A percentile compares a stretch with the other conserved stretches of the same genome.
These are phyloP conservation scores for Metschnikowia lochheadii DNA, from an alignment of 805 yeast species.

Conservation along the genomic window DNA sequence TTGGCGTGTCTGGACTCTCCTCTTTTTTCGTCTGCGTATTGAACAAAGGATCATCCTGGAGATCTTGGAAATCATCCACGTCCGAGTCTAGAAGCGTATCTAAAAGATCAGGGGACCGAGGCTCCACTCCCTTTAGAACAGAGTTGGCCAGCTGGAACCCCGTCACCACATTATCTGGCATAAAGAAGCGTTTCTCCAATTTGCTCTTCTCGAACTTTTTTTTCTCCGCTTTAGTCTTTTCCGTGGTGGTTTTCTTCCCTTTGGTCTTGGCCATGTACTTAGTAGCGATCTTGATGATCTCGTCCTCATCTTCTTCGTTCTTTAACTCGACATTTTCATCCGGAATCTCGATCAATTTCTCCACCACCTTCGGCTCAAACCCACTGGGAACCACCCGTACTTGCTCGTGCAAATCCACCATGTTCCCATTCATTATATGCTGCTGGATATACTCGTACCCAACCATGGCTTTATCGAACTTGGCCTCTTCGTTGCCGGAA, in stretches of 20 bases:
- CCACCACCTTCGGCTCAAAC: slow-evolving; percentile 52
- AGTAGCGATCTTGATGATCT: slow-evolving; percentile 64
- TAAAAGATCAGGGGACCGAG: slow-evolving; percentile 8
- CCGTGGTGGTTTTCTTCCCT: slow-evolving; percentile 1
- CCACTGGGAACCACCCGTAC: slow-evolving; percentile 67
- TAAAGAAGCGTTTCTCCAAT: slow-evolving; percentile 49
- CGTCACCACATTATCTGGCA: slow-evolving; percentile 69
- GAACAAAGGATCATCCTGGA: slow-evolving; percentile 1
- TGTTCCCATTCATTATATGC: slow-evolving; percentile 50
- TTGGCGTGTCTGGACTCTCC: too few species aligned
- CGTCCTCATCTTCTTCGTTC: slow-evolving; percentile 59
- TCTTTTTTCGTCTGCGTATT: background rate
- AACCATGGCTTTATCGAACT: slow-evolving; percentile 79
- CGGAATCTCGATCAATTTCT: slow-evolving; percentile 59
- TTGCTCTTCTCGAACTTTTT: slow-evolving; percentile 11
- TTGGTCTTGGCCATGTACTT: slow-evolving; percentile 46
- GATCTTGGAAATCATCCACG: slow-evolving; percentile 5
- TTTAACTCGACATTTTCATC: slow-evolving; percentile 58
- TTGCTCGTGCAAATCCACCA: slow-evolving; percentile 43
- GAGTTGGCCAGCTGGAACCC: slow-evolving; percentile 56
- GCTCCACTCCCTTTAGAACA: slow-evolving; percentile 28
- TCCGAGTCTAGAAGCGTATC: slow-evolving; percentile 16
- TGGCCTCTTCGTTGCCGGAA: slow-evolving; percentile 70
- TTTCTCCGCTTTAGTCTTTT: too few species aligned
- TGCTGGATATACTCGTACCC: slow-evolving; percentile 78